These are phyloP conservation scores for Zygoascus tannicola DNA, from an alignment of 805 yeast genomes.

Conservation along the genomic window DNA sequence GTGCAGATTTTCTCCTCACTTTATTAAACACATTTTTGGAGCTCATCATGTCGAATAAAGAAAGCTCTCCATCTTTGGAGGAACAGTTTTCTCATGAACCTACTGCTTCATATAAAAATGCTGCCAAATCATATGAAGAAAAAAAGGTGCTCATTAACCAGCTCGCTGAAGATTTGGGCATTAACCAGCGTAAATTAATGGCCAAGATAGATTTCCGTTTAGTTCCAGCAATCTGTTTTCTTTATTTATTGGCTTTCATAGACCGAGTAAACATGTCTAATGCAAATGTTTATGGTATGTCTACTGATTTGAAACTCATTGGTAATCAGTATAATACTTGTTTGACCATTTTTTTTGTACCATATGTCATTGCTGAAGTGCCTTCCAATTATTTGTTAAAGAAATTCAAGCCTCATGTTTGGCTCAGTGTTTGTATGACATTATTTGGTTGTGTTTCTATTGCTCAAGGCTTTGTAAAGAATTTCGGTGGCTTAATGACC, in stretches of 20 bases:
- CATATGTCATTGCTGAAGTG: slow-evolving; percentile 55
- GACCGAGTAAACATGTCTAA: slow-evolving; percentile 79
- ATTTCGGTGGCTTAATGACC: slow-evolving; percentile 49
- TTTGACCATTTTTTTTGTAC: slow-evolving; percentile 62
- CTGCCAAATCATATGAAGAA: slow-evolving; percentile 5
- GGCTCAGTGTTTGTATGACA: slow-evolving; percentile 52
- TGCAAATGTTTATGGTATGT: slow-evolving; percentile 66
- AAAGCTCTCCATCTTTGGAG: neutral
- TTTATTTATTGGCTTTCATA: slow-evolving; percentile 67
- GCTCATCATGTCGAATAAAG: neutral
- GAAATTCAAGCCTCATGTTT: slow-evolving; percentile 50
- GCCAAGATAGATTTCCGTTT: slow-evolving; percentile 60
- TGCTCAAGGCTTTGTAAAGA: slow-evolving; percentile 55
- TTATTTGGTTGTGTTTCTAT: slow-evolving; percentile 56
- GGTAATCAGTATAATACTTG: slow-evolving; percentile 57
- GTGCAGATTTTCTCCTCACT: too few species aligned
- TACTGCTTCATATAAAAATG: neutral
- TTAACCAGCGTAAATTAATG: slow-evolving; percentile 48
- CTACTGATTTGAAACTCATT: slow-evolving; percentile 41
- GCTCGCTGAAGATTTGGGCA: slow-evolving; percentile 38
- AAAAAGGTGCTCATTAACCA: slow-evolving; percentile 11
- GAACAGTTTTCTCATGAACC: neutral
- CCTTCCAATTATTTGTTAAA: slow-evolving; percentile 56
- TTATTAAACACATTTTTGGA: too few species aligned
- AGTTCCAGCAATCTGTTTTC: slow-evolving; percentile 65